Conservation (phyloP, 345 rosid genomes). For the Eucalyptus marginata region DNA sequence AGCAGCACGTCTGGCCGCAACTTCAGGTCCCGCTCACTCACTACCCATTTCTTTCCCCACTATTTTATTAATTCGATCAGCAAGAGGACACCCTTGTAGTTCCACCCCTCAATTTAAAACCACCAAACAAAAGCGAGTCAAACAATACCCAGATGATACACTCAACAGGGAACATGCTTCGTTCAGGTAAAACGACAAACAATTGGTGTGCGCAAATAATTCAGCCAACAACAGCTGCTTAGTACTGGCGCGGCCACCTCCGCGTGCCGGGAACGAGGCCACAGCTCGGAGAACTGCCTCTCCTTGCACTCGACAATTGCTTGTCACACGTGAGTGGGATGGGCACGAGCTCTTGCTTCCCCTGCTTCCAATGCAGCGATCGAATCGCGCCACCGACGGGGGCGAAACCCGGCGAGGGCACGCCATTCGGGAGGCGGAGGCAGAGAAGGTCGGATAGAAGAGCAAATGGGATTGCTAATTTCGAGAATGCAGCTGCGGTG, state of each 20-base stretch:
- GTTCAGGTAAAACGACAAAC: slow-evolving; percentile 6
- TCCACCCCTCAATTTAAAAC: neutral
- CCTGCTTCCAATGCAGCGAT: slow-evolving; percentile 1
- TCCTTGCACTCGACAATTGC: slow-evolving; percentile 22
- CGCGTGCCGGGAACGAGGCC: slow-evolving; percentile 5
- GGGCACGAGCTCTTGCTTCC: neutral
- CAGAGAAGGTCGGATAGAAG: neutral
- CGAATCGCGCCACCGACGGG: slow-evolving; percentile 4
- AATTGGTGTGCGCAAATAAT: neutral
- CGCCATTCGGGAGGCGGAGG: neutral
- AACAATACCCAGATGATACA: neutral
- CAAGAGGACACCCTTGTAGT: neutral
- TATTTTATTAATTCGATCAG: neutral
- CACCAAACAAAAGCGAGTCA: neutral
- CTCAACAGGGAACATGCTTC: neutral
- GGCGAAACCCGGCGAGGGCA: neutral
- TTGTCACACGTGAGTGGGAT: slow-evolving; percentile 9
- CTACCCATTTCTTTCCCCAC: neutral
- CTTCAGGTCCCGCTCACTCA: neutral
- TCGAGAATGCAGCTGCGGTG: neutral
- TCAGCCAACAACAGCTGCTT: neutral
- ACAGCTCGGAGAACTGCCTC: slow-evolving; percentile 5
- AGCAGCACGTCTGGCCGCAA: neutral
- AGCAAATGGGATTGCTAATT: neutral
- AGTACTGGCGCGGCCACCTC: slow-evolving; percentile 15